Evolutionary conservation across 331 rosid genomes (phyloP), one percentile per base, ranked within the genome.

Genomic region (Acacia concinna): DNA sequence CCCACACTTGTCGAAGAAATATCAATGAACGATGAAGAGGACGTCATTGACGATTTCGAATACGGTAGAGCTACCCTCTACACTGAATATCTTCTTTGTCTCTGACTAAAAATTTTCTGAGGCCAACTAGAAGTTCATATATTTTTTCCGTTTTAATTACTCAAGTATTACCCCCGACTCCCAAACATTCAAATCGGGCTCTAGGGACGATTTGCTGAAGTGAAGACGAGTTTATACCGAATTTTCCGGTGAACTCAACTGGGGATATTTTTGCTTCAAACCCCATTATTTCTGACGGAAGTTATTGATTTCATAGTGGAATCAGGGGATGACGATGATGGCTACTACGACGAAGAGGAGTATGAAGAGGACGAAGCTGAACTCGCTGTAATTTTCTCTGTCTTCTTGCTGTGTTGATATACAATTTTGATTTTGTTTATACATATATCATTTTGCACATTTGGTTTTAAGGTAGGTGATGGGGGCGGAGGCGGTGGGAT

Each of bases 401-500:
- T 13, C 18, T 9, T 18, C n/a, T n/a, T 57, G 28, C 1, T 43
- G 25, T 71, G 43, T 32, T 46, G 37, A 47, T 38, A 7, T 76
- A 74, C 30, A 66, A 4, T 28, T 28, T 76, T 15, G 1, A 51
- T 62, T 80, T 18, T 21, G 23, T 30, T 63, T 21, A 8, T 12
- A 30, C 59, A 44, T 69, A 34, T 38, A 14, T 40, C 37, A 32
- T 60, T 62, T 70, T 77, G 41, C 31, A 18, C 60, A 11, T 67
- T 49, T 83, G 80, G 7, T 62, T 76, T 81, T 75, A 83, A 94
- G 98, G 97, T 51, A 23, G 98, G 98, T 66, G 98, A 92, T 85
- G 97, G 98, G 25, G 95, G 83, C 3, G 90, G 83, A 56, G 98
- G 98, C 3, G 97, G 98, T 70, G 98, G 98, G 63, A 82, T 92